Evolutionary conservation across 2,329 filamentous ascomycete genomes (phyloP), one percentile per base, ranked within the genome.

Genomic region (Biscogniauxia marginata): DNA sequence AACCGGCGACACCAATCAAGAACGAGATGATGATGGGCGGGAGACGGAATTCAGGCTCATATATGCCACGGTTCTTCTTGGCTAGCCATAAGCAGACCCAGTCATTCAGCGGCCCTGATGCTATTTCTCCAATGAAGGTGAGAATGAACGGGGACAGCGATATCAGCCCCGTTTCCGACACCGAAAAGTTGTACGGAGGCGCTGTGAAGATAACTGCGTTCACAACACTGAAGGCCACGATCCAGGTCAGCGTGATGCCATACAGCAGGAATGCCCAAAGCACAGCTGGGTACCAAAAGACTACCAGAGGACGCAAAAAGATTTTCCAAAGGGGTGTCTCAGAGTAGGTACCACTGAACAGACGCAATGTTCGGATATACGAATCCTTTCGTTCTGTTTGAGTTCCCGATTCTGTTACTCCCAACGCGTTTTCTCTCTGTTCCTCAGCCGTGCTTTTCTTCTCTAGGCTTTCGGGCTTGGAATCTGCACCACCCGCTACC

Each of bases 41-140:
- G 30, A 68, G 53, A 25, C 80, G 74, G 61, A 81, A 82, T 62
- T 83, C 79, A 4, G 80, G 80, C 63, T 83, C 79, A 65, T 82
- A 83, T 49, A 81, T 70, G n/a, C 80, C 79, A 19, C 69, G 70
- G 64, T 82, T 83, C 58, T 71, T 75, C 63, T 74, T 76, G 3
- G 79, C 75, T 54, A 80, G 73, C 66, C 71, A 77, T 19, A 79
- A 58, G 54, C 70, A 73, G 25, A 77, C 64, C 66, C 70, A 76
- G 64, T 79, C 79, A 61, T 75, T 79, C 48, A 81, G 60, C 0
- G 77, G 77, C 1, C 78, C 79, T 0, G 73, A 72, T 3, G 78
- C 61, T 7, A 79, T 43, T 54, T 77, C 73, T 22, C 77, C 79
- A 20, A 83, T 65, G 22, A 80, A 71, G 7, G 70, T 75, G 9